Evolutionary conservation across 2,329 filamentous ascomycete genomes (phyloP).

Genomic region (Arthroderma sp.): DNA sequence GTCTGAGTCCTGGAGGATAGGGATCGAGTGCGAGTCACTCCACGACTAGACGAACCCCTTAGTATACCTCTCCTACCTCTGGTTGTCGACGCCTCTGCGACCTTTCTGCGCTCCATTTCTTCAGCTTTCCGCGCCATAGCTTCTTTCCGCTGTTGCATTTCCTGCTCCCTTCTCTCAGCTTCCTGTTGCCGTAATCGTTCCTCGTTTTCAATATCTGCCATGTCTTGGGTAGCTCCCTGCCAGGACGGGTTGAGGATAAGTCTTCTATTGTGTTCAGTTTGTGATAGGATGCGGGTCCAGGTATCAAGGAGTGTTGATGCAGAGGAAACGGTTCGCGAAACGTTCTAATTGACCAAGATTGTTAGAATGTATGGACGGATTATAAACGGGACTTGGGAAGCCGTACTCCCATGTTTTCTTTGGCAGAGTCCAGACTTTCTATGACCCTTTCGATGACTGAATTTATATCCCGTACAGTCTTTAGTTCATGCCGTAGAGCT

Average conservation of each 20-base stretch:
- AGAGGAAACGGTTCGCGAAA: conserved; percentile 71
- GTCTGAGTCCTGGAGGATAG: conserved; percentile 14
- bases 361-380: not conserved
- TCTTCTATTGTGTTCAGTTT: conserved; percentile 94
- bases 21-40: conserved; percentile 25
- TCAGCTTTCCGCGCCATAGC: conserved; percentile 46
- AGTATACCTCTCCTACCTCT: conserved; percentile 22
- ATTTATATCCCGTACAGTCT: conserved; percentile 76
- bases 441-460: conserved; percentile 57
- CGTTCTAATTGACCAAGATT: conserved; percentile 43
- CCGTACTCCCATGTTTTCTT: conserved; percentile 37
- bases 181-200: conserved; percentile 59
- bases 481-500: conserved; percentile 62
- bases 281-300: conserved; percentile 89
- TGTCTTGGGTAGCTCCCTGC: conserved; percentile 77
- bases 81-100: conserved; percentile 17
- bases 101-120: conserved; percentile 32
- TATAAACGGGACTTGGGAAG: not conserved
- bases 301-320: conserved; percentile 84
- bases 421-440: conserved; percentile 33
- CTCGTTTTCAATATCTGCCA: conserved; percentile 77
- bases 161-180: conserved; percentile 59
- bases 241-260: conserved; percentile 77
- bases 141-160: conserved; percentile 66
- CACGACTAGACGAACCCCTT: conserved; percentile 12